A percentile compares a stretch with the other conserved stretches of the same genome.
Conservation (phyloP, 148 eudicot species). For the Agrostemma githago region DNA sequence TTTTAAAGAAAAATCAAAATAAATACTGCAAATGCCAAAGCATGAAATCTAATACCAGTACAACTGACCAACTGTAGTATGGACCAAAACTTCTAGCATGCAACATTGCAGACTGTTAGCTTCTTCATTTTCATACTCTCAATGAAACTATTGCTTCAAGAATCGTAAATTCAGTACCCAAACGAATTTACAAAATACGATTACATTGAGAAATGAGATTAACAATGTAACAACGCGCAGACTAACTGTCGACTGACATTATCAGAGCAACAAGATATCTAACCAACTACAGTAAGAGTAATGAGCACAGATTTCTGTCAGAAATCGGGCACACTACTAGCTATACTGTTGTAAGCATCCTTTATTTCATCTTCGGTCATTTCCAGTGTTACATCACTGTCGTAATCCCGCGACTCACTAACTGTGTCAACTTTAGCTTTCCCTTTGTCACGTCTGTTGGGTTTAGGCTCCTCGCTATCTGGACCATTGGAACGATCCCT, state of each 20-base stretch:
- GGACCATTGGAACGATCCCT: slow-evolving; percentile 23
- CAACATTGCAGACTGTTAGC: too few relatives aligned
- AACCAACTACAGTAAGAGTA: not conserved
- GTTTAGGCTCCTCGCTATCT: slow-evolving; percentile 29
- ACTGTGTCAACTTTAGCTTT: slow-evolving; percentile 20
- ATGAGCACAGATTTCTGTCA: slow-evolving; percentile 1
- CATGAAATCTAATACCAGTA: too few relatives aligned
- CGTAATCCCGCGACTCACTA: slow-evolving; percentile 35
- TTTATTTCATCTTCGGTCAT: slow-evolving; percentile 93
- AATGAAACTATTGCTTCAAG: too few relatives aligned
- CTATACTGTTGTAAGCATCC: slow-evolving; percentile 54
- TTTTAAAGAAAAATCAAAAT: too few relatives aligned
- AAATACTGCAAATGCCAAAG: too few relatives aligned
- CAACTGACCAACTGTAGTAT: too few relatives aligned
- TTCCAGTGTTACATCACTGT: slow-evolving; percentile 85
- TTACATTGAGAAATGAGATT: not conserved
- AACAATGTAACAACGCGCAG: not conserved
- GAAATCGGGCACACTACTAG: slow-evolving; percentile 25
- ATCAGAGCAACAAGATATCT: not conserved
- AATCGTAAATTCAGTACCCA: not conserved
- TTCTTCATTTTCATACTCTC: too few relatives aligned
- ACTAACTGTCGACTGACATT: not conserved
- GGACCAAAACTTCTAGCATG: too few relatives aligned
- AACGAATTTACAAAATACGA: not conserved
- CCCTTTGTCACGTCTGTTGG: slow-evolving; percentile 25